Evolutionary conservation across 495 filamentous ascomycete genomes (phyloP).

Genomic region (Aspergillus incahuasiensis): DNA sequence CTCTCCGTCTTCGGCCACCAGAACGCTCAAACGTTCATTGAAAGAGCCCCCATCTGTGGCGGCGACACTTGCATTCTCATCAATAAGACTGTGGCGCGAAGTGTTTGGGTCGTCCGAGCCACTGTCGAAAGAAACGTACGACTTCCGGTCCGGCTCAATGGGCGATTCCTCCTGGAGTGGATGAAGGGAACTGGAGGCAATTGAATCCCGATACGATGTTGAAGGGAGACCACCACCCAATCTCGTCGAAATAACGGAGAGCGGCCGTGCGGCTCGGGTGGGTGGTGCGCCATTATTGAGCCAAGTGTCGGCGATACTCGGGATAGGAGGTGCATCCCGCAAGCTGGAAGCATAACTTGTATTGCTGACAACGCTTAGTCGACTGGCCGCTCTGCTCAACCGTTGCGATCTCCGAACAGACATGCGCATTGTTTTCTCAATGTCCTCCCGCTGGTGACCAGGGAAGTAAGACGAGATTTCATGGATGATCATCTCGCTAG

Average conservation of each 20-base stretch:
- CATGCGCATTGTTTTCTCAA: conserved; percentile 88
- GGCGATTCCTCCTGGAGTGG: conserved; percentile 89
- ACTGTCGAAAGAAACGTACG: conserved; percentile 93
- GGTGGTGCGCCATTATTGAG: conserved; percentile 51
- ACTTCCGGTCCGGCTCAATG: conserved; percentile 85
- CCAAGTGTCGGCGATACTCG: conserved; percentile 95
- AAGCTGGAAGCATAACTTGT: conserved; percentile 87
- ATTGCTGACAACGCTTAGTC: conserved; percentile 90
- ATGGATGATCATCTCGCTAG: conserved; percentile 94
- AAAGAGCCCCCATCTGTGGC: conserved; percentile 62
- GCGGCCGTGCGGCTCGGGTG: conserved; percentile 48
- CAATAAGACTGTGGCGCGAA: conserved; percentile 69
- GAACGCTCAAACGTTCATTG: conserved; percentile 59
- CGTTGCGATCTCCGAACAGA: conserved; percentile 85
- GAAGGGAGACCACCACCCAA: conserved; percentile 57
- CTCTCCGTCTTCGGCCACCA: conserved; percentile 73
- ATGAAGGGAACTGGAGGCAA: conserved; percentile 83
- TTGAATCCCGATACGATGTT: conserved; percentile 71
- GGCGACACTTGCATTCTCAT: conserved; percentile 70
- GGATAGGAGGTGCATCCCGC: conserved; percentile 82
- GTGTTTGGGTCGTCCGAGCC: conserved; percentile 73
- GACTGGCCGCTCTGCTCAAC: conserved; percentile 84
- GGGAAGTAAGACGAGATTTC: conserved; percentile 97
- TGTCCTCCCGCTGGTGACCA: conserved; percentile 84
- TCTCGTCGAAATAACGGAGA: conserved; percentile 52